Evolutionary conservation across 352 stramenopile species (phyloP).

Genomic region (Pythium periplocum): DNA sequence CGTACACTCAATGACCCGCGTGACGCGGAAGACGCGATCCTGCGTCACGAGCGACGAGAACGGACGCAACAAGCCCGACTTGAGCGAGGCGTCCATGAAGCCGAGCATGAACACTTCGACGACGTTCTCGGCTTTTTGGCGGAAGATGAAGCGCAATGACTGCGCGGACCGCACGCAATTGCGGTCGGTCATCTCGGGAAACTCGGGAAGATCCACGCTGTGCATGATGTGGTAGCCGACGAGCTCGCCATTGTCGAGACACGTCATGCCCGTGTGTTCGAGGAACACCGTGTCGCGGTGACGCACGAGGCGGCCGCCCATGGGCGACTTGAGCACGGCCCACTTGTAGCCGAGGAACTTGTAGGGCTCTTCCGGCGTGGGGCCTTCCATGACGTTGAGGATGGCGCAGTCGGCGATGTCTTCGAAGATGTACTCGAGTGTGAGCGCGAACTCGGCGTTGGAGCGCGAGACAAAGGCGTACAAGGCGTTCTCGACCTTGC

Average conservation of each 20-base stretch:
- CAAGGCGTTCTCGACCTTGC: slow-evolving; percentile 51
- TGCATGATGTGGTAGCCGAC: slow-evolving; percentile 69
- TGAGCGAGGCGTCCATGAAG: slow-evolving; percentile 33
- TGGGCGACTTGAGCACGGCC: slow-evolving; percentile 45
- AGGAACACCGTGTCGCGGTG: slow-evolving; percentile 57
- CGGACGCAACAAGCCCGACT: slow-evolving; percentile 26
- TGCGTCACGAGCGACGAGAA: slow-evolving; percentile 35
- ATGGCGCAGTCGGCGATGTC: slow-evolving; percentile 60
- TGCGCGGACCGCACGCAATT: slow-evolving; percentile 52
- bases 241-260: slow-evolving; percentile 28
- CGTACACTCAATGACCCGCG: slow-evolving; percentile 39
- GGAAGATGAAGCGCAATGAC: slow-evolving; percentile 50
- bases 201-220: slow-evolving; percentile 51
- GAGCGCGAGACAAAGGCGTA: slow-evolving; percentile 45
- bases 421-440: slow-evolving; percentile 51
- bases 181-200: slow-evolving; percentile 38
- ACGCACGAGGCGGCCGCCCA: slow-evolving; percentile 33
- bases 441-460: slow-evolving; percentile 48
- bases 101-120: slow-evolving; percentile 64
- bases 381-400: slow-evolving; percentile 45
- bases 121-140: slow-evolving; percentile 40
- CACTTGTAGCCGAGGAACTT: slow-evolving; percentile 70
- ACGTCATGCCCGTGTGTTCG: slow-evolving; percentile 45
- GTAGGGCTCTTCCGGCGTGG: slow-evolving; percentile 35
- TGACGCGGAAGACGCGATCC: slow-evolving; percentile 40